Base-by-base conservation (phyloP, 2,329 filamentous ascomycete genomes). In the Dendrostoma leiphaemia region DNA sequence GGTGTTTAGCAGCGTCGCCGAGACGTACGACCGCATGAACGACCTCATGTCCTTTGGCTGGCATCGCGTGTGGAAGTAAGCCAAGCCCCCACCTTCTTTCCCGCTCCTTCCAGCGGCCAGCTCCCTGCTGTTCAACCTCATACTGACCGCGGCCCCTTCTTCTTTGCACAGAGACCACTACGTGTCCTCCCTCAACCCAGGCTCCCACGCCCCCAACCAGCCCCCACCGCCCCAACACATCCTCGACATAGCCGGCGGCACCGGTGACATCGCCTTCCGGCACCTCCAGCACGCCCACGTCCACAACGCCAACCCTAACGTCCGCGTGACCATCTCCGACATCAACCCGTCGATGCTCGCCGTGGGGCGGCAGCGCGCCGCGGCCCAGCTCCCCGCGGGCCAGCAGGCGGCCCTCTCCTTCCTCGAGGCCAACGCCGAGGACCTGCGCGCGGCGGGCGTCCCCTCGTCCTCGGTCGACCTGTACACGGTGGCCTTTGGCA, bases 21-120 rank as follows among this genome's bases (percentile, higher is more conserved):
- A 90, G 59, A 91, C 89, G 17, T 99, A 99, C 74, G 94, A 99
- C 72, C 88, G 87, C 59, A 99, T 99, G 94, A 99, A 99, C 75
- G 94, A 99, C 71, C 82, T 97, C 62, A 99, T 99, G 94, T 97
- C 94, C 7, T 83, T 99, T 45, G 94, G 94, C 52, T 92, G 96
- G 74, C 94, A 99, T 72, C 89, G 94, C 40, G 77, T 99, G 34
- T 99, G 94, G 94, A 99, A 88, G 83, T 83, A 63, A 47, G 79
- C 71, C 44, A 4, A 28, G 23, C 35, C 34, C 38, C 23, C 38
- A 17, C 17, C 35, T n/a, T 43, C 10, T 29, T 46, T 53, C 35
- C 44, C 31, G 34, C 34, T 46, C 41, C 29, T 8, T 15, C 23
- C 28, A n/a, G n/a, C n/a, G n/a, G n/a, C n/a, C n/a, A n/a, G n/a